Evolutionary conservation across 257 asterid genomes (phyloP).

Genomic region (Jacaranda copaia): DNA sequence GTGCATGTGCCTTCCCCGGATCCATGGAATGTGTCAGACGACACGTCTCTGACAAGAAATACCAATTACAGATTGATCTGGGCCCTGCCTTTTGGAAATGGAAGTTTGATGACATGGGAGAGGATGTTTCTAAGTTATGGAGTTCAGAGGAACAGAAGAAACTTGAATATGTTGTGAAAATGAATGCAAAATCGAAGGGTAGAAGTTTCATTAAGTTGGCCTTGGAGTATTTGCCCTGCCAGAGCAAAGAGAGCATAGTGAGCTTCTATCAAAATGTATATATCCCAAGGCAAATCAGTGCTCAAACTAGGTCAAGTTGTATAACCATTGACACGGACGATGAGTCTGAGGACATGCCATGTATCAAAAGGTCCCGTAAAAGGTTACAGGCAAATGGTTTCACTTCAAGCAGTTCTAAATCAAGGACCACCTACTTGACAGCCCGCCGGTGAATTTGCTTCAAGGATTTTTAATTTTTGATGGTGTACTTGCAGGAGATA

Average conservation of each 20-base stretch:
- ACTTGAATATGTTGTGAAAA: conserved; percentile 30
- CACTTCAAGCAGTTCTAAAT: conserved; percentile 1
- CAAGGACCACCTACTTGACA: background rate
- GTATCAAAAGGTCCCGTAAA: conserved; percentile 10
- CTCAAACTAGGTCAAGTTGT: conserved; percentile 29
- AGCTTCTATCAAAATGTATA: conserved; percentile 40
- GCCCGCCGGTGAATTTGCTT: conserved; percentile 3
- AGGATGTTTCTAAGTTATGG: conserved; percentile 46
- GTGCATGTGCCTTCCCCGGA: conserved; percentile 34
- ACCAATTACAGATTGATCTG: conserved; percentile 27
- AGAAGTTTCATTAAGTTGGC: conserved; percentile 28
- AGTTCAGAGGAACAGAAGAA: conserved; percentile 38
- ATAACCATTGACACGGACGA: conserved; percentile 22
- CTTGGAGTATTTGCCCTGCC: background rate
- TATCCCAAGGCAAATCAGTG: conserved; percentile 28
- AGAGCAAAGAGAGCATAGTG: conserved; percentile 19
- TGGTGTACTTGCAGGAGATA: background rate
- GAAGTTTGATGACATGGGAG: conserved; percentile 52
- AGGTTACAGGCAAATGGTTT: conserved; percentile 22
- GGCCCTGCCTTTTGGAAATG: conserved; percentile 42
- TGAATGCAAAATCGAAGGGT: background rate
- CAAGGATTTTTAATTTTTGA: background rate
- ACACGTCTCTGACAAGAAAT: conserved; percentile 32
- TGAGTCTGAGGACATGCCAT: conserved; percentile 6
- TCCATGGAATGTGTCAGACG: conserved; percentile 34